These are phyloP conservation scores for Solanum pimpinellifolium DNA, from an alignment of 257 asterid genomes.

Conservation along the genomic window DNA sequence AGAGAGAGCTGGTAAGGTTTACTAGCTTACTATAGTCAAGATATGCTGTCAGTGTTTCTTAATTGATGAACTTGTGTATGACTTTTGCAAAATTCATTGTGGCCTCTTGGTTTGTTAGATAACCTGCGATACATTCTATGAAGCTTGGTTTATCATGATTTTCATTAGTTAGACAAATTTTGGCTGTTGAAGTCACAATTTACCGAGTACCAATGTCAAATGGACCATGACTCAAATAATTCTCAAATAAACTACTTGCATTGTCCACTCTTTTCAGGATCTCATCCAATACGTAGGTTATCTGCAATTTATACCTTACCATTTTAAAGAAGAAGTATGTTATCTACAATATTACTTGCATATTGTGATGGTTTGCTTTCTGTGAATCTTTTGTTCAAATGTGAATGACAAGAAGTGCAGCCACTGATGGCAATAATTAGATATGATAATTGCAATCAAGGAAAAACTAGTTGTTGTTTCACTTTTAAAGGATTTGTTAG, in stretches of 20 bases:
- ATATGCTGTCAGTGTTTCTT: background rate
- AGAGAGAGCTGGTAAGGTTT: constrained; percentile 93
- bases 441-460: background rate
- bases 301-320: background rate
- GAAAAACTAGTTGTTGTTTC: background rate
- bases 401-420: background rate
- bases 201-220: background rate
- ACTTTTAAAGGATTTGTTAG: background rate
- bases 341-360: background rate
- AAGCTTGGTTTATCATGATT: background rate
- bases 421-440: background rate
- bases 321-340: background rate
- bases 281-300: background rate
- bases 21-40: background rate
- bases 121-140: background rate
- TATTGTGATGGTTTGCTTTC: background rate
- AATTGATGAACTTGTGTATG: background rate
- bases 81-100: background rate
- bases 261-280: background rate
- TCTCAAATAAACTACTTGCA: background rate
- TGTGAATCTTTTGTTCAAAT: background rate
- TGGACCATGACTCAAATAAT: background rate
- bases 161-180: background rate
- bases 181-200: background rate
- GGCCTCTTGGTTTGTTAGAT: background rate